These are phyloP conservation scores for Cladosporium austrohemisphaericum DNA, from an alignment of 2,329 filamentous ascomycete genomes.

Conservation along the genomic window DNA sequence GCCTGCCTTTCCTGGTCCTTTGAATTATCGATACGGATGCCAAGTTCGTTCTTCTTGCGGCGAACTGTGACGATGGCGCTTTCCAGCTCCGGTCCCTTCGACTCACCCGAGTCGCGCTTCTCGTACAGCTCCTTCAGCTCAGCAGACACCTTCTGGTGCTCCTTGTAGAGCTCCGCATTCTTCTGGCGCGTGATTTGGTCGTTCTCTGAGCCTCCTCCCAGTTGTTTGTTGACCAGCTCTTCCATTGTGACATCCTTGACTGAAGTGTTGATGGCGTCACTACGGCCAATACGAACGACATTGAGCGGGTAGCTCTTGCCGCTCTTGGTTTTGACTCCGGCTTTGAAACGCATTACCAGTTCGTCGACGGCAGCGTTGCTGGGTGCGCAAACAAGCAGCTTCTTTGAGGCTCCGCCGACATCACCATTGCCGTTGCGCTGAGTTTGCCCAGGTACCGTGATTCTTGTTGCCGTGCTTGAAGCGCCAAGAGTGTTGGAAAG, in stretches of 20 bases:
- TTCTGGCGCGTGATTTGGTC: conserved; percentile 47
- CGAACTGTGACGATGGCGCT: conserved; percentile 75
- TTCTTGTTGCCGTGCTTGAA: conserved; percentile 26
- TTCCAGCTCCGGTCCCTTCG: conserved; percentile 53
- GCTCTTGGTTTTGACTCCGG: conserved; percentile 72
- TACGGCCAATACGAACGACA: conserved; percentile 83
- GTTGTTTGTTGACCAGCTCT: conserved; percentile 74
- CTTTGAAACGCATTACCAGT: conserved; percentile 85
- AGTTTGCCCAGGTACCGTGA: conserved; percentile 34
- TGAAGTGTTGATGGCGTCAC: conserved; percentile 84
- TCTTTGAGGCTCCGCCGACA: conserved; percentile 57
- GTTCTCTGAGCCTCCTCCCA: conserved; percentile 44
- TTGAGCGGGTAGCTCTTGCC: conserved; percentile 74
- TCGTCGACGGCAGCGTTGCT: conserved; percentile 98
- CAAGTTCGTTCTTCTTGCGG: conserved; percentile 70
- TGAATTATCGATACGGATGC: conserved; percentile 78
- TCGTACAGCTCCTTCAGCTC: conserved; percentile 68
- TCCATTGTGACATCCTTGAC: conserved; percentile 92
- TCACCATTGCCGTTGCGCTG: conserved; percentile 16
- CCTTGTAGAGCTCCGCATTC: conserved; percentile 65
- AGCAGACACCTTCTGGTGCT: conserved; percentile 59
- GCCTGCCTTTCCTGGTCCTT: conserved; percentile 81
- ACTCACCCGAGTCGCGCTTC: conserved; percentile 58
- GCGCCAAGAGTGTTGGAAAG: conserved; percentile 57
- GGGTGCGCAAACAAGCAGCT: conserved; percentile 92